phyloP scores from a whole-genome alignment of 768 basidiomycete species.

The Kwoniella pini region DNA sequence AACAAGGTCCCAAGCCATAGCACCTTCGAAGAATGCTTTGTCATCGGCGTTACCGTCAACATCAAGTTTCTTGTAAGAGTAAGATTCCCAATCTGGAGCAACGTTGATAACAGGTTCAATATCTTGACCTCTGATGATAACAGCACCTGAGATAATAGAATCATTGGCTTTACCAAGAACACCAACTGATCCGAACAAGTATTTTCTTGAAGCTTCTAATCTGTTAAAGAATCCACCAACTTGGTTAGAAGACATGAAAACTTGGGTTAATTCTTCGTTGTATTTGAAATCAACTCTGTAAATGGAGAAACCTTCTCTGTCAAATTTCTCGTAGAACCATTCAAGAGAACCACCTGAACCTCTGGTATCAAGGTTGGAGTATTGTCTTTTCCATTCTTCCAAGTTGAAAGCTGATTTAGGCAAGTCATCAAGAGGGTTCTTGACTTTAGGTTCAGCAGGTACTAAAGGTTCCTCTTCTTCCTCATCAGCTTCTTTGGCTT shows the following conservation, averaged over 20 bases:
- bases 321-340: slow-evolving; percentile 97
- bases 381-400: slow-evolving; percentile 93
- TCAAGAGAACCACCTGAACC: slow-evolving; percentile 72
- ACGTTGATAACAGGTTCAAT: slow-evolving; percentile 47
- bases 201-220: slow-evolving; percentile 93
- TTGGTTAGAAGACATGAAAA: slow-evolving; percentile 91
- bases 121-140: slow-evolving; percentile 76
- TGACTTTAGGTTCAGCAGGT: slow-evolving; percentile 80
- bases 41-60: slow-evolving; percentile 66
- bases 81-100: slow-evolving; percentile 66
- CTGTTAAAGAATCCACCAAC: slow-evolving; percentile 95
- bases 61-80: slow-evolving; percentile 76
- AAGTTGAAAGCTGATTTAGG: slow-evolving; percentile 61
- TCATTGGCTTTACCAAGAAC: slow-evolving; percentile 80
- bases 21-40: slow-evolving; percentile 88
- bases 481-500: slow-evolving; percentile 55
- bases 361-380: slow-evolving; percentile 97
- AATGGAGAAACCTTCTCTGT: slow-evolving; percentile 82
- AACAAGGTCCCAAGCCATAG: slow-evolving; percentile 90
- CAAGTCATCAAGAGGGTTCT: slow-evolving; percentile 91
- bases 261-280: slow-evolving; percentile 85
- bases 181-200: slow-evolving; percentile 89
- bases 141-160: slow-evolving; percentile 74
- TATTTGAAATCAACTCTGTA: slow-evolving; percentile 97
- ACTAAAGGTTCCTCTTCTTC: slow-evolving; percentile 76